Evolutionary conservation across 2,329 filamentous ascomycete species (phyloP).

Genomic region (Colletotrichum sidae): DNA sequence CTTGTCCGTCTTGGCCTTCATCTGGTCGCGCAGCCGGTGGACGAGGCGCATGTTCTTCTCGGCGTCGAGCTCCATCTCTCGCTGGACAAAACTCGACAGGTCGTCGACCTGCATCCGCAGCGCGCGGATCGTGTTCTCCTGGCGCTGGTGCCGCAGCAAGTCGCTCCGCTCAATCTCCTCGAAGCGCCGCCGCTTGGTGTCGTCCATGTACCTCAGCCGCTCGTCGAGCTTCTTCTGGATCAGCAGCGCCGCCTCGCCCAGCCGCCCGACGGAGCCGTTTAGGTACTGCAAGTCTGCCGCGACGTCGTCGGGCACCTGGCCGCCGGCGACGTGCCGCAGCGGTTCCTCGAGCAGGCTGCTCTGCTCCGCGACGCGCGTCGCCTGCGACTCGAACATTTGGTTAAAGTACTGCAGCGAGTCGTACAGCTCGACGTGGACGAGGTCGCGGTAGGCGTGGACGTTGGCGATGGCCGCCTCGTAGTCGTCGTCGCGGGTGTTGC

Average conservation of each 20-base stretch:
- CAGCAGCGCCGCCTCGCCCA: neutral
- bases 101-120: slow-evolving; percentile 1
- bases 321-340: neutral
- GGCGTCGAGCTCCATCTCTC: neutral
- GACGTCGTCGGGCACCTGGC: neutral
- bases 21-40: neutral
- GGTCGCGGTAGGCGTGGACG: slow-evolving; percentile 18
- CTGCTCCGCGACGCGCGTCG: slow-evolving; percentile 4
- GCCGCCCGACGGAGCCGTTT: neutral
- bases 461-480: slow-evolving; percentile 12
- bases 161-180: neutral
- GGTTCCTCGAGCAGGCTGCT: neutral
- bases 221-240: neutral
- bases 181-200: neutral
- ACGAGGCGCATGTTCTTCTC: neutral
- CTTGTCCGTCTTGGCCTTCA: slow-evolving; percentile 11
- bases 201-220: neutral
- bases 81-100: neutral
- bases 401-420: slow-evolving; percentile 2
- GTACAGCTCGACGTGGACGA: slow-evolving; percentile 18
- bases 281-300: slow-evolving; percentile 3
- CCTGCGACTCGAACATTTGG: slow-evolving; percentile 10
- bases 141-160: neutral
- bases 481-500: neutral
- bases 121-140: neutral